Base-by-base conservation (phyloP, 495 filamentous ascomycete species). In the Xylaria palmicola region DNA sequence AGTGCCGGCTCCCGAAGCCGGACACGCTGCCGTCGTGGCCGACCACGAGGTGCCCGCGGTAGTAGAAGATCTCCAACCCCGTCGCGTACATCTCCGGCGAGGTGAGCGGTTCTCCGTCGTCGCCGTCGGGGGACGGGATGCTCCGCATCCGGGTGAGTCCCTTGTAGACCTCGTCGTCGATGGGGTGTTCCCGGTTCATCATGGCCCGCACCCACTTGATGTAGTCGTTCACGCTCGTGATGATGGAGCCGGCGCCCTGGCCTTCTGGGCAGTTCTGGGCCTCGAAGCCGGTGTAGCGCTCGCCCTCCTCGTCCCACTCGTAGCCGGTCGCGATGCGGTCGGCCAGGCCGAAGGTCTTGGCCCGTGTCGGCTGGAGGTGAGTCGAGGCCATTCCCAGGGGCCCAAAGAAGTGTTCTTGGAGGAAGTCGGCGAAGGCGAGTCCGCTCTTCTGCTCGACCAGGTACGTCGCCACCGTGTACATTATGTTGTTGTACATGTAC, bases 181-280 rank as follows among this genome's bases (percentile, higher is more conserved):
- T 52, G 0, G 77, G 81, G 0, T 62, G 69, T 4, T 70, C 61
- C 22, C 59, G 41, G 15, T 47, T 47, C 27, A 75, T 54, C 1
- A 72, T 9, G 0, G 75, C 74, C 12, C 68, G 67, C 1, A 81
- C 55, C 79, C 81, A 85, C 36, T 75, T 75, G 0, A 80, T 66
- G 37, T 79, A 83, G 61, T 85, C 83, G 4, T 81, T 69, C 6
- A 79, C 83, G 47, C 70, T 81, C n/a, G 77, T 79, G 20, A 84
- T 72, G 4, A 81, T 73, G 0, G 72, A 69, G 0, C 82, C 82
- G 0, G 80, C 80, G 4, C 80, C 81, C 12, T 71, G 72, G 12
- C 67, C 68, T 15, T 69, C 62, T 0, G 55, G 50, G 6, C 22
- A 49, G 7, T 64, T 47, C 15, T 22, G 26, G 3, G 7, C 17